These are phyloP conservation scores for Colletotrichum coccodes DNA, from an alignment of 2,329 filamentous ascomycete species.

Conservation along the genomic window DNA sequence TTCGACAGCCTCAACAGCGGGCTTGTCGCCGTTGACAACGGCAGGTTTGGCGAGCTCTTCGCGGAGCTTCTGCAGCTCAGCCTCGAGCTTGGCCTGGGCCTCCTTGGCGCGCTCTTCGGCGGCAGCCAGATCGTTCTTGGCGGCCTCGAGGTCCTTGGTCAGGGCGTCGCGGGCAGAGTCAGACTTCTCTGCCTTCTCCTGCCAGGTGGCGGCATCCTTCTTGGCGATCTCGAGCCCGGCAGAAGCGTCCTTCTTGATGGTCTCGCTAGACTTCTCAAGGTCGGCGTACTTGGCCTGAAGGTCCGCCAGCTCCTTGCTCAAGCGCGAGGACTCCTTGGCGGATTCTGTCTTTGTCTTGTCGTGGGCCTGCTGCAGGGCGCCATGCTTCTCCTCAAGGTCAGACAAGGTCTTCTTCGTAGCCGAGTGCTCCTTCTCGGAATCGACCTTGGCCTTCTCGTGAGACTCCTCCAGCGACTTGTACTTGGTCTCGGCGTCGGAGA, in stretches of 20 bases:
- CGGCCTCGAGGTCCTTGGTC: slow-evolving; percentile 36
- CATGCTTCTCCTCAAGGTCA: slow-evolving; percentile 32
- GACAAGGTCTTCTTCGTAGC: slow-evolving; percentile 30
- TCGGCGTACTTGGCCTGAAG: slow-evolving; percentile 22
- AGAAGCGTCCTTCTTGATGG: background rate
- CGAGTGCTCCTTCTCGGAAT: slow-evolving; percentile 13
- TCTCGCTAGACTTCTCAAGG: slow-evolving; percentile 25
- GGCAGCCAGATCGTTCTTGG: slow-evolving; percentile 36
- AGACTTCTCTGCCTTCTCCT: slow-evolving; percentile 21
- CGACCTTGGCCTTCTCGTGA: slow-evolving; percentile 36
- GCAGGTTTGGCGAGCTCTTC: slow-evolving; percentile 46
- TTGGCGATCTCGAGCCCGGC: slow-evolving; percentile 25
- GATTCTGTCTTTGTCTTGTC: slow-evolving; percentile 35
- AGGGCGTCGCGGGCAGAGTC: slow-evolving; percentile 8
- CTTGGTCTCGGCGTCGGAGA: slow-evolving; percentile 37
- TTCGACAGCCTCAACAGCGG: slow-evolving; percentile 41
- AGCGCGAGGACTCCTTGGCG: slow-evolving; percentile 16
- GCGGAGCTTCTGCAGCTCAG: slow-evolving; percentile 41
- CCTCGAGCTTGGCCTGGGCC: slow-evolving; percentile 22
- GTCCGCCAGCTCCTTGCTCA: slow-evolving; percentile 21
- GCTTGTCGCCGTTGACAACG: slow-evolving; percentile 48
- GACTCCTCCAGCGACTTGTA: slow-evolving; percentile 36
- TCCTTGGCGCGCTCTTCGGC: slow-evolving; percentile 34
- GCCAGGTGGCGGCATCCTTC: slow-evolving; percentile 24
- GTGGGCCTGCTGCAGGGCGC: slow-evolving; percentile 28